Percentiles rank a stretch among this genome's conserved stretches.
Conservation (phyloP, 1,284 basidiomycete species). For the Fomitopsis pinicola region DNA sequence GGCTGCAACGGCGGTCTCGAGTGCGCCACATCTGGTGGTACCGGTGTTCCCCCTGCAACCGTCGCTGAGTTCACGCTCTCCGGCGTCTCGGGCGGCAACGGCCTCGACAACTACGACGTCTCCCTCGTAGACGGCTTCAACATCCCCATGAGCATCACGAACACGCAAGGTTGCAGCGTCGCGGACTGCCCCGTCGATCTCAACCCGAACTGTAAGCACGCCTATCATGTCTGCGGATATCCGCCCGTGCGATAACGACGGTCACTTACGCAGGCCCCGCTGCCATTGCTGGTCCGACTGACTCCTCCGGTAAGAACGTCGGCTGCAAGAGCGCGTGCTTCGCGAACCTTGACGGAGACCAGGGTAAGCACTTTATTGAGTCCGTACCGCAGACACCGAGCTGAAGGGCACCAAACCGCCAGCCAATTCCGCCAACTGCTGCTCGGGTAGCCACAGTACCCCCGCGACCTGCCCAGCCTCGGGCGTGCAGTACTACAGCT, state of each 20-base stretch:
- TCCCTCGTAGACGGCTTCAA: slow-evolving; percentile 37
- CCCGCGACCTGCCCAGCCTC: slow-evolving; percentile 47
- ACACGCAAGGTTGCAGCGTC: slow-evolving; percentile 45
- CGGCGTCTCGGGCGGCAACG: slow-evolving; percentile 11
- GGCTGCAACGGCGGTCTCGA: slow-evolving; percentile 44
- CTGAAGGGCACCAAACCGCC: neutral
- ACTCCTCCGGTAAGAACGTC: slow-evolving; percentile 45
- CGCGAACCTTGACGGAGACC: slow-evolving; percentile 46
- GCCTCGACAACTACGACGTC: slow-evolving; percentile 39
- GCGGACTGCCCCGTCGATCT: slow-evolving; percentile 53
- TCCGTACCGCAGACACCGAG: neutral
- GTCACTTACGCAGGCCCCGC: slow-evolving; percentile 37
- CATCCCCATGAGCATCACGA: slow-evolving; percentile 51
- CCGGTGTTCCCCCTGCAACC: slow-evolving; percentile 41
- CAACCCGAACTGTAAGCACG: slow-evolving; percentile 37
- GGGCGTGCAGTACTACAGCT: slow-evolving; percentile 46
- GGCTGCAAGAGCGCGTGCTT: slow-evolving; percentile 58
- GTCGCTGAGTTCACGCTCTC: slow-evolving; percentile 41
- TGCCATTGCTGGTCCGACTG: slow-evolving; percentile 46
- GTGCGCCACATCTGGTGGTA: slow-evolving; percentile 37
- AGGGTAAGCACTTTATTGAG: slow-evolving; percentile 21
- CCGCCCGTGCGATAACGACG: neutral
- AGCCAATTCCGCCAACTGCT: slow-evolving; percentile 52
- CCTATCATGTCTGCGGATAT: neutral
- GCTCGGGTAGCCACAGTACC: slow-evolving; percentile 47